Conservation (phyloP, 306 rosid genomes). For the Sindora glabra region DNA sequence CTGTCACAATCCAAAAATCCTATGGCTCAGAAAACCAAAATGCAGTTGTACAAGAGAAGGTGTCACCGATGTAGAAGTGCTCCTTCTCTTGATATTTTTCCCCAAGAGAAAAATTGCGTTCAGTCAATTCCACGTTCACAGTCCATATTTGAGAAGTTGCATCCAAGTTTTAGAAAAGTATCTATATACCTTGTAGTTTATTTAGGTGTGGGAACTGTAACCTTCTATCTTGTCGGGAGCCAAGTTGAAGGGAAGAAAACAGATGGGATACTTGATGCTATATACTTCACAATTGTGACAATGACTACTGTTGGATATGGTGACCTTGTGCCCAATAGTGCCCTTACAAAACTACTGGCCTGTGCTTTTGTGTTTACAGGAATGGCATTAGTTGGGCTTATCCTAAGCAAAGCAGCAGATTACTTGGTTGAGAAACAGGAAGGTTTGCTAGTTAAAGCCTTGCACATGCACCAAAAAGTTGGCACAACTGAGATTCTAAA, state of each 20-base stretch:
- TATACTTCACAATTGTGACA: background rate
- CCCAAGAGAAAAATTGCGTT: background rate
- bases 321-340: background rate
- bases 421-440: background rate
- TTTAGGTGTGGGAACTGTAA: background rate
- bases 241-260: background rate
- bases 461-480: background rate
- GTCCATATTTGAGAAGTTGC: background rate
- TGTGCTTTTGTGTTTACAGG: background rate
- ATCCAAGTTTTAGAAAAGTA: background rate
- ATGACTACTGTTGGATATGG: background rate
- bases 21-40: background rate
- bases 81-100: constrained; percentile 3
- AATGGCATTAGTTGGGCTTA: background rate
- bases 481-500: background rate
- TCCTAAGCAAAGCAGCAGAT: background rate
- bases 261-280: background rate
- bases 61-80: constrained; percentile 26
- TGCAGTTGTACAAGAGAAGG: constrained; percentile 3
- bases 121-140: background rate
- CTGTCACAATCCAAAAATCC: background rate
- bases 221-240: background rate
- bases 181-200: background rate
- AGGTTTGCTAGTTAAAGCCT: background rate
- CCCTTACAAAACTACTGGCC: background rate